Percentiles rank a stretch among this genome's conserved stretches.
Evolutionary conservation across 2,329 filamentous ascomycete genomes (phyloP).

Genomic region (Colletotrichum plurivorum): DNA sequence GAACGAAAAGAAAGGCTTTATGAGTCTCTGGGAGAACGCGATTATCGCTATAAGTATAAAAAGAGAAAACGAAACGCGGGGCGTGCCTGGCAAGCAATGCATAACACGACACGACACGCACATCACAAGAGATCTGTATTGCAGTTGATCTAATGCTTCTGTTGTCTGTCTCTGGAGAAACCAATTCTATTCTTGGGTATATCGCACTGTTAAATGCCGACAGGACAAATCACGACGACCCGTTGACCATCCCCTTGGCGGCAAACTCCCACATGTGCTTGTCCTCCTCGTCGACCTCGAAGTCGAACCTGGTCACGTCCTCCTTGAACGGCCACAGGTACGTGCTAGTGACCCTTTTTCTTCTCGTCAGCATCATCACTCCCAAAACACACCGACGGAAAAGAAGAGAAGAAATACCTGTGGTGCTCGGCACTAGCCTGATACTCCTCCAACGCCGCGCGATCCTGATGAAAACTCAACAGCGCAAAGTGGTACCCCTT

Average conservation of each 20-base stretch:
- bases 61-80: too few species aligned
- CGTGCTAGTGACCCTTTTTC: constrained; percentile 62
- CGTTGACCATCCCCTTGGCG: constrained; percentile 24
- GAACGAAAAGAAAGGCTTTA: too few species aligned
- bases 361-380: too few species aligned
- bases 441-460: constrained; percentile 62
- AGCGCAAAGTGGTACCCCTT: constrained; percentile 67
- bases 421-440: constrained; percentile 68
- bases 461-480: constrained; percentile 64
- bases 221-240: constrained; percentile 5
- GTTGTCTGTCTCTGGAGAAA: not conserved
- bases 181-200: not conserved
- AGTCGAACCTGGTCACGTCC: constrained; percentile 67
- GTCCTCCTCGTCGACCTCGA: constrained; percentile 62
- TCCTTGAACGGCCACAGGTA: constrained; percentile 68
- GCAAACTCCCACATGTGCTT: constrained; percentile 35
- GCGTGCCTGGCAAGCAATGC: too few species aligned
- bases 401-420: constrained; percentile 49
- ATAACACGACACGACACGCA: too few species aligned
- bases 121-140: too few species aligned
- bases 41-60: too few species aligned
- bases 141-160: not conserved
- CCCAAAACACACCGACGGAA: not conserved
- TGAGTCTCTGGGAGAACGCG: too few species aligned
- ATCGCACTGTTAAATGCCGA: not conserved